These are phyloP conservation scores for Colletotrichum tamarilloi DNA, from an alignment of 2,329 filamentous ascomycete genomes.

Conservation along the genomic window DNA sequence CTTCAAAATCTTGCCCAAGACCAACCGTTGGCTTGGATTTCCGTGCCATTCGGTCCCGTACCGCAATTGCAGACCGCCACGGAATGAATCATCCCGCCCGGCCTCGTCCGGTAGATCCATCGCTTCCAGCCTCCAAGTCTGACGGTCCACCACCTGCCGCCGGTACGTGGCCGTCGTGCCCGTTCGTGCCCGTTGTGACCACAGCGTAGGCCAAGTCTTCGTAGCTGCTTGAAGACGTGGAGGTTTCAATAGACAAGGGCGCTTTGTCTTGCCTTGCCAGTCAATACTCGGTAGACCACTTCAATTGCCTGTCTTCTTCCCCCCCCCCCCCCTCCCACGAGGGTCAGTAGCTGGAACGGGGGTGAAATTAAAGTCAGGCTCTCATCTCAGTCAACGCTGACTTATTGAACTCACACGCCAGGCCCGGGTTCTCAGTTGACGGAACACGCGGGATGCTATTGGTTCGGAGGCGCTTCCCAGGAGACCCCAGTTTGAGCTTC, in stretches of 20 bases:
- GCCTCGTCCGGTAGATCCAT: conserved; percentile 29
- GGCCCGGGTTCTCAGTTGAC: conserved; percentile 4
- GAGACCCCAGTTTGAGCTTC: background rate
- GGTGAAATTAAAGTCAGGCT: background rate
- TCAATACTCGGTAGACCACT: background rate
- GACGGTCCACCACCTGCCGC: conserved; percentile 2
- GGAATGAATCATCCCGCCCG: conserved; percentile 19
- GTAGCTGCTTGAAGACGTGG: background rate
- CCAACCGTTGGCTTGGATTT: conserved; percentile 21
- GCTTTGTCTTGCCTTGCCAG: conserved; percentile 18
- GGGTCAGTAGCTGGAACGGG: background rate
- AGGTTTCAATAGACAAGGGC: background rate
- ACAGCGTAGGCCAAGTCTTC: background rate
- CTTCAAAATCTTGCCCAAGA: conserved; percentile 26
- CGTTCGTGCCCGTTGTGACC: too few relatives aligned
- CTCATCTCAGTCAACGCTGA: conserved; percentile 24
- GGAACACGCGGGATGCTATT: conserved; percentile 16
- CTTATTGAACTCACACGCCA: conserved; percentile 15
- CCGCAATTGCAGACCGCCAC: conserved; percentile 27
- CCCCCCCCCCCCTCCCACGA: background rate
- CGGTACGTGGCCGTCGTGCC: background rate
- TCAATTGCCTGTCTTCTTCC: background rate
- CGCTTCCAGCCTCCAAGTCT: conserved; percentile 13
- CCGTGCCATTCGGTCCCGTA: conserved; percentile 12
- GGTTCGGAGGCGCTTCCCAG: conserved; percentile 11